A percentile compares a stretch with the other conserved stretches of the same genome.
These are phyloP conservation scores for Yarrowia galli DNA, from an alignment of 1,139 yeast genomes.

Conservation along the genomic window DNA sequence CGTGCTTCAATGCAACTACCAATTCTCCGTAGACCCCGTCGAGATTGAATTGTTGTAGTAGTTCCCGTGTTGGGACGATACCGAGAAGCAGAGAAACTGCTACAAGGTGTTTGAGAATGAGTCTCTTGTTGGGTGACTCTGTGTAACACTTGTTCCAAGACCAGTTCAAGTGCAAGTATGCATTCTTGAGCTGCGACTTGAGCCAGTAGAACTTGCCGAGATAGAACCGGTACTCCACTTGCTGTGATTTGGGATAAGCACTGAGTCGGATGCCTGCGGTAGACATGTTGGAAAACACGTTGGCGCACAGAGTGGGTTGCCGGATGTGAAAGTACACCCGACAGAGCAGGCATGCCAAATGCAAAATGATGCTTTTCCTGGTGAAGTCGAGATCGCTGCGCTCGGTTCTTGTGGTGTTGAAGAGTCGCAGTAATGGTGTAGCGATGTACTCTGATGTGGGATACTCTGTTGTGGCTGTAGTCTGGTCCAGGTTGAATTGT, in stretches of 20 bases:
- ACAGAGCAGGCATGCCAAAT: conserved; percentile 66
- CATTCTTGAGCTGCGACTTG: conserved; percentile 63
- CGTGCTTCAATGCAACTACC: conserved; percentile 45
- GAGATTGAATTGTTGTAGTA: conserved; percentile 46
- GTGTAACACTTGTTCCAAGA: conserved; percentile 60
- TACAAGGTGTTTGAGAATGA: conserved; percentile 60
- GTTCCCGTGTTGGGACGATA: conserved; percentile 46
- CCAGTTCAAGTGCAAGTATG: conserved; percentile 69
- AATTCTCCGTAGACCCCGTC: conserved; percentile 47
- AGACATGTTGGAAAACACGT: conserved; percentile 76
- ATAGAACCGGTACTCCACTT: conserved; percentile 70
- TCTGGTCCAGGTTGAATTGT: neutral
- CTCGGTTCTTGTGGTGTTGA: conserved; percentile 70
- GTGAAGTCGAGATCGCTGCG: conserved; percentile 55
- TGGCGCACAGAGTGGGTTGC: conserved; percentile 73
- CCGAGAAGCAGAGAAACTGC: conserved; percentile 58
- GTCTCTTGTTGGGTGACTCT: conserved; percentile 51
- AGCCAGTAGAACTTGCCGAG: conserved; percentile 70
- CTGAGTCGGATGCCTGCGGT: conserved; percentile 61
- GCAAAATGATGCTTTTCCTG: conserved; percentile 62
- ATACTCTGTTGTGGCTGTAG: conserved; percentile 48
- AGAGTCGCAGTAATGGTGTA: conserved; percentile 62
- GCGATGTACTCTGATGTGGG: conserved; percentile 59
- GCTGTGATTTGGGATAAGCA: conserved; percentile 59
- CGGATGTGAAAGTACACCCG: conserved; percentile 66